Evolutionary conservation across 2,329 filamentous ascomycete genomes (phyloP).

Genomic region (Fusarium penzigii): DNA sequence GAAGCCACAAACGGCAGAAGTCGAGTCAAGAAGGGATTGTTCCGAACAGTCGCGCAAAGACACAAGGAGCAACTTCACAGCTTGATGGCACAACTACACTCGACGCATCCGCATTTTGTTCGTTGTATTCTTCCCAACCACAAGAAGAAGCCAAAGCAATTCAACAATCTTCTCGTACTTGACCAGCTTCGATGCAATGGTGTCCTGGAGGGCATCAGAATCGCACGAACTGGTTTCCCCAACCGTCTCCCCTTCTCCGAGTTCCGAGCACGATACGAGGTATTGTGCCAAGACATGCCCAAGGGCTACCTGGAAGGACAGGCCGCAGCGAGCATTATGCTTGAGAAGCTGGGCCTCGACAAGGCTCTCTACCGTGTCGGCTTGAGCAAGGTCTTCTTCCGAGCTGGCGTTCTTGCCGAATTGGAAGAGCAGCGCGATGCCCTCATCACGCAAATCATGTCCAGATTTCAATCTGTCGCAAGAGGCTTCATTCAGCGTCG

Average conservation of each 20-base stretch:
- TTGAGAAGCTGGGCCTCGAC: conserved; percentile 86
- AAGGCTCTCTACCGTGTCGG: conserved; percentile 87
- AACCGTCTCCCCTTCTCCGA: conserved; percentile 91
- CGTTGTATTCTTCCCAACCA: conserved; percentile 97
- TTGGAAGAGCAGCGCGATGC: conserved; percentile 94
- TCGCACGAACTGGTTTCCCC: conserved; percentile 94
- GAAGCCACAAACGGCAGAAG: conserved; percentile 67
- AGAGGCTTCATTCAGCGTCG: conserved; percentile 87
- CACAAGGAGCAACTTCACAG: conserved; percentile 99
- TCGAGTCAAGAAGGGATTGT: conserved; percentile 94
- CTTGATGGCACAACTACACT: conserved; percentile 90
- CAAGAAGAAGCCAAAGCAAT: conserved; percentile 93
- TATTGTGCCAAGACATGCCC: conserved; percentile 85
- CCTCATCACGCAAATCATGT: conserved; percentile 91
- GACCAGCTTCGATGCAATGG: conserved; percentile 98
- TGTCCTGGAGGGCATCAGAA: conserved; percentile 97
- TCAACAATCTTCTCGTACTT: conserved; percentile 87
- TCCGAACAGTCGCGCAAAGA: conserved; percentile 92
- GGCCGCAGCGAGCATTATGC: conserved; percentile 78
- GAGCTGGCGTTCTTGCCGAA: conserved; percentile 92
- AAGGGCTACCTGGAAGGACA: conserved; percentile 92
- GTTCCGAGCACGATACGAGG: conserved; percentile 94
- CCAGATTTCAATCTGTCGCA: conserved; percentile 87
- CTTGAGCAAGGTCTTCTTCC: conserved; percentile 96
- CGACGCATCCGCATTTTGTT: conserved; percentile 97